These are phyloP conservation scores for Orbilia quercus DNA, from an alignment of 2,329 filamentous ascomycete species.

Conservation along the genomic window DNA sequence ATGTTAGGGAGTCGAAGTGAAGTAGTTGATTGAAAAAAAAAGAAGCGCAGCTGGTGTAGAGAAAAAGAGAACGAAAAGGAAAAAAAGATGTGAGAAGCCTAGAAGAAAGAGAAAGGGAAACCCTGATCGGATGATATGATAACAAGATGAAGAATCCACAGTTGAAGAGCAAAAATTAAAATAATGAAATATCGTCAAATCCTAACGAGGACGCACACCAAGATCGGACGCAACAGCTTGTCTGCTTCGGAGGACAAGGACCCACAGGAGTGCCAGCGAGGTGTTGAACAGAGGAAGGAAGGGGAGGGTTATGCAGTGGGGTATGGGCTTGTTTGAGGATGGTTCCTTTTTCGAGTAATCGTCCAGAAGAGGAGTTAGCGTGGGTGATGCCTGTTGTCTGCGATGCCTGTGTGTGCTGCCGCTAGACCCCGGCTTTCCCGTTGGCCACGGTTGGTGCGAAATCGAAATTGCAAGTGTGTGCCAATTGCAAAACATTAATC, in stretches of 20 bases:
- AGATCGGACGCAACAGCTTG: neutral
- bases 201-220: slow-evolving; percentile 8
- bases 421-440: slow-evolving; percentile 47
- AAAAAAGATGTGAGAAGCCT: slow-evolving; percentile 23
- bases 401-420: slow-evolving; percentile 46
- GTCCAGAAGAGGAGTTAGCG: slow-evolving; percentile 52
- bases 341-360: slow-evolving; percentile 56
- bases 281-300: too few relatives aligned
- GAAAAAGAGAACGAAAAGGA: slow-evolving; percentile 29
- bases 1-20: slow-evolving; percentile 41
- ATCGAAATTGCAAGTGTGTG: slow-evolving; percentile 56
- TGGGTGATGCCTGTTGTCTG: slow-evolving; percentile 30
- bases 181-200: slow-evolving; percentile 35
- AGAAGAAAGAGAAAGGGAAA: slow-evolving; percentile 30
- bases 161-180: slow-evolving; percentile 8
- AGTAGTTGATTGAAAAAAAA: slow-evolving; percentile 45
- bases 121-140: slow-evolving; percentile 18
- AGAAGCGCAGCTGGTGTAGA: neutral
- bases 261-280: slow-evolving; percentile 48
- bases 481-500: slow-evolving; percentile 42
- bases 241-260: slow-evolving; percentile 24
- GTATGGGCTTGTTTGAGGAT: slow-evolving; percentile 56
- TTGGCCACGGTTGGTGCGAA: slow-evolving; percentile 37
- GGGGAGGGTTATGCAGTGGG: slow-evolving; percentile 35
- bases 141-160: slow-evolving; percentile 6